Evolutionary conservation across 2,329 filamentous ascomycete genomes (phyloP).

Genomic region (Aspergillus glaucus): DNA sequence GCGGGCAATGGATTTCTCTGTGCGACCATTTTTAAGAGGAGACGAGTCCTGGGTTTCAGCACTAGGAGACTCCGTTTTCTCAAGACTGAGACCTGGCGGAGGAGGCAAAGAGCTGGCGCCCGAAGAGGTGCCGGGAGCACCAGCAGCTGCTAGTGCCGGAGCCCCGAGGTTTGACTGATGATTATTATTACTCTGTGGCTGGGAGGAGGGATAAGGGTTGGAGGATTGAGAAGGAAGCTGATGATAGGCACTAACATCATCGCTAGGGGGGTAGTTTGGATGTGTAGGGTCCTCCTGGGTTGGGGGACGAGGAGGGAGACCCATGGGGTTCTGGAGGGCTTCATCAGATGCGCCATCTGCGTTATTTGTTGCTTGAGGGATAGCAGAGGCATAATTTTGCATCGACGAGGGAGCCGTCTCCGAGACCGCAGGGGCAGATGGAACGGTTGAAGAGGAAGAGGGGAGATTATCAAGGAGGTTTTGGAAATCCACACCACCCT

Average conservation of each 20-base stretch:
- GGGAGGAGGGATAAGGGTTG: conserved; percentile 25
- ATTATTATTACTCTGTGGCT: conserved; percentile 26
- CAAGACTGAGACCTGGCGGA: conserved; percentile 36
- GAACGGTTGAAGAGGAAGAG: conserved; percentile 24
- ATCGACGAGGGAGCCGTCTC: conserved; percentile 16
- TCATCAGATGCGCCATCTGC: conserved; percentile 15
- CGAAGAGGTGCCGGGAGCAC: conserved; percentile 31
- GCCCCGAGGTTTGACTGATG: conserved; percentile 19
- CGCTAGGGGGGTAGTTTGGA: conserved; percentile 31
- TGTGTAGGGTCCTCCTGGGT: conserved; percentile 38
- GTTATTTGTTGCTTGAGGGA: conserved; percentile 18
- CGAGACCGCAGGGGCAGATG: conserved; percentile 18
- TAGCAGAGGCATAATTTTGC: conserved; percentile 17
- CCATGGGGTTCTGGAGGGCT: conserved; percentile 29
- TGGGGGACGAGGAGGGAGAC: conserved; percentile 41
- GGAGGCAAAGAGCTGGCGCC: conserved; percentile 33
- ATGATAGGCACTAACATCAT: conserved; percentile 37
- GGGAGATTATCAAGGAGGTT: conserved; percentile 44
- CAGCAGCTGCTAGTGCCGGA: conserved; percentile 21
- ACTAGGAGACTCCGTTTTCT: conserved; percentile 22
- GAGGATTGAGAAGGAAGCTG: conserved; percentile 26
- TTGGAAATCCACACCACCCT: conserved; percentile 43
- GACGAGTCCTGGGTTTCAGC: conserved; percentile 18
- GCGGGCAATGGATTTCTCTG: conserved; percentile 20
- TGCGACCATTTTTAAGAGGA: conserved; percentile 18